Base-by-base conservation (phyloP, 2,329 filamentous ascomycete species). In the Hymenoscyphus repandus region DNA sequence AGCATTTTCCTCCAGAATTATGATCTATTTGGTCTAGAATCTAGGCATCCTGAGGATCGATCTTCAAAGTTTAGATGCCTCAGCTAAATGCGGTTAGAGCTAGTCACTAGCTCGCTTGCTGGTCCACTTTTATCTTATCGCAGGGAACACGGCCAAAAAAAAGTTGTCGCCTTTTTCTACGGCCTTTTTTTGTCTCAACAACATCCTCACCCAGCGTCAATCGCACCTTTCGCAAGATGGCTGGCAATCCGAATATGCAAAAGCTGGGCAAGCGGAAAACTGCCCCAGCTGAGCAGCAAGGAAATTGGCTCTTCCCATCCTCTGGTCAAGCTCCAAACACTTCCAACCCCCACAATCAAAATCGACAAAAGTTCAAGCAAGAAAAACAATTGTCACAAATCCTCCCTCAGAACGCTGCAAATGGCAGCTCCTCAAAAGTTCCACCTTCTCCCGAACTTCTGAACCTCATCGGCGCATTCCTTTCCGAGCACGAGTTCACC, bases 381-480 rank as follows among this genome's bases (percentile, higher is more conserved):
- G 63, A 64, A 40, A 65, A 65, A 45, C 45, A 63, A 50, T 31
- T 60, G 40, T 62, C 63, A 39, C 54, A 60, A 42, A 58, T 62
- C 44, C 59, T 64, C 22, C 57, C 66, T 38, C 62, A 59, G 39
- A 54, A 55, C 36, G 57, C 52, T 46, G 56, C 51, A 27, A 27
- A 27, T 46, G 58, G 54, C 7, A 56, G 58, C 32, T 52, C 34
- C 15, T 46, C 61, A 36, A 32, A 58, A 9, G 62, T 62, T 49
- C 36, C 67, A 42, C 74, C 80, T 22, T 77, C 85, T 4, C 68
- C 76, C 27, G 76, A 86, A 66, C 72, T 90, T 33, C 72, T 90
- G 64, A 78, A 82, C 54, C 72, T 88, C 13, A 76, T 90, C 61
- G 80, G 81, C 55, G 69, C 71, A 18, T 90, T 90, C 67, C 74